phyloP scores from a whole-genome alignment of 129 eudicot species.

The Kitagawia praeruptora region DNA sequence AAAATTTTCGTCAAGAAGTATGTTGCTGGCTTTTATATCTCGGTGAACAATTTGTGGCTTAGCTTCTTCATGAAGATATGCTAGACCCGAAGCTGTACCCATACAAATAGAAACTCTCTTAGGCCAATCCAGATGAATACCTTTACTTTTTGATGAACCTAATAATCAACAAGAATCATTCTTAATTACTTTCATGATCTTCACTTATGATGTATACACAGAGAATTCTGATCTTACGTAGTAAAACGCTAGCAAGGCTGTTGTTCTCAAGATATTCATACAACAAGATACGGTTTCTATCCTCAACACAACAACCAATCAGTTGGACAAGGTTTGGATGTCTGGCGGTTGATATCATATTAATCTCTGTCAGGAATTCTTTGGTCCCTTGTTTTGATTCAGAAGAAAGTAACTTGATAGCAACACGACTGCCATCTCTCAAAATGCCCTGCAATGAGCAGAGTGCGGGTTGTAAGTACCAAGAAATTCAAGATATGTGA shows the following conservation, averaged over 20 bases:
- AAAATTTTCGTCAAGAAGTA: constrained; percentile 65
- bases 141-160: constrained; percentile 50
- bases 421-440: constrained; percentile 49
- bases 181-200: background rate
- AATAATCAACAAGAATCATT: background rate
- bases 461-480: background rate
- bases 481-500: background rate
- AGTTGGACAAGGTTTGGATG: constrained; percentile 68
- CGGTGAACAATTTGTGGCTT: constrained; percentile 65
- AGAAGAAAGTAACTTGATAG: constrained; percentile 55
- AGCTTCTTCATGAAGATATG: constrained; percentile 70
- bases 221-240: constrained; percentile 23
- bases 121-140: constrained; percentile 48
- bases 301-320: constrained; percentile 77
- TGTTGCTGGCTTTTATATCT: constrained; percentile 76
- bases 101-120: constrained; percentile 60
- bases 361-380: constrained; percentile 61
- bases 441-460: constrained; percentile 45
- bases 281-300: constrained; percentile 38
- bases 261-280: constrained; percentile 58
- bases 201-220: background rate
- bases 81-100: constrained; percentile 76
- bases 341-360: constrained; percentile 38
- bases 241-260: constrained; percentile 58
- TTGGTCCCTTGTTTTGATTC: constrained; percentile 61